Conservation (phyloP, 805 yeast genomes). For the Myxozyma lipomycoides region DNA sequence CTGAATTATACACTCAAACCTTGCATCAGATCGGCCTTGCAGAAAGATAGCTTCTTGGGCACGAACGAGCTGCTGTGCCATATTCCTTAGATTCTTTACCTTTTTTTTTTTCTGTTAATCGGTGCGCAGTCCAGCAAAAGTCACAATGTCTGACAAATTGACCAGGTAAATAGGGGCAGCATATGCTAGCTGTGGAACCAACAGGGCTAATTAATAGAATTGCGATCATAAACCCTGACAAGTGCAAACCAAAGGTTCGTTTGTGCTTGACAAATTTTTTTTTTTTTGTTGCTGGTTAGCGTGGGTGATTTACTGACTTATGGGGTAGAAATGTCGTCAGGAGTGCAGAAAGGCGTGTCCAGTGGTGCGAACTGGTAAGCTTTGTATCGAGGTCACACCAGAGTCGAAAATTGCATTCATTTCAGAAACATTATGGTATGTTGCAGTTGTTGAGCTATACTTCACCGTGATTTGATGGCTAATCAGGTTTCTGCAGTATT, state of each 20-base stretch:
- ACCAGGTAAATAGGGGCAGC: conserved; percentile 7
- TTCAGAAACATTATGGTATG: conserved; percentile 74
- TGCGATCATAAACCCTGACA: conserved; percentile 91
- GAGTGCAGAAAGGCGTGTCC: conserved; percentile 98
- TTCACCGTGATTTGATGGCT: not conserved
- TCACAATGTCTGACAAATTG: conserved; percentile 3
- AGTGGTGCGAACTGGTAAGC: conserved; percentile 94
- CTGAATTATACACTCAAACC: not conserved
- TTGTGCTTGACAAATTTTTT: not conserved
- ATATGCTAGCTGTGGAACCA: too few species aligned
- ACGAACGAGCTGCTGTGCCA: too few species aligned
- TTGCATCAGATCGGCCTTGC: too few species aligned
- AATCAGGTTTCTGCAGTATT: conserved; percentile 41
- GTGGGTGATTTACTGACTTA: not conserved
- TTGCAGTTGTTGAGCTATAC: conserved; percentile 21
- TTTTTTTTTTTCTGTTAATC: too few species aligned
- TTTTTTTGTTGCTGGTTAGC: too few species aligned
- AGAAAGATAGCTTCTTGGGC: too few species aligned
- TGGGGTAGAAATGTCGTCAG: conserved; percentile 78
- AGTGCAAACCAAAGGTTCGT: conserved; percentile 78
- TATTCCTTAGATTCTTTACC: too few species aligned
- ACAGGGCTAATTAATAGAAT: conserved; percentile 54
- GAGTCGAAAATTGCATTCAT: conserved; percentile 88
- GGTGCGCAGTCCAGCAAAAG: too few species aligned
- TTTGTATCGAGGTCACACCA: conserved; percentile 95